Evolutionary conservation across 352 stramenopile genomes (phyloP).

Genomic region (Globisporangium cylindrosporum): DNA sequence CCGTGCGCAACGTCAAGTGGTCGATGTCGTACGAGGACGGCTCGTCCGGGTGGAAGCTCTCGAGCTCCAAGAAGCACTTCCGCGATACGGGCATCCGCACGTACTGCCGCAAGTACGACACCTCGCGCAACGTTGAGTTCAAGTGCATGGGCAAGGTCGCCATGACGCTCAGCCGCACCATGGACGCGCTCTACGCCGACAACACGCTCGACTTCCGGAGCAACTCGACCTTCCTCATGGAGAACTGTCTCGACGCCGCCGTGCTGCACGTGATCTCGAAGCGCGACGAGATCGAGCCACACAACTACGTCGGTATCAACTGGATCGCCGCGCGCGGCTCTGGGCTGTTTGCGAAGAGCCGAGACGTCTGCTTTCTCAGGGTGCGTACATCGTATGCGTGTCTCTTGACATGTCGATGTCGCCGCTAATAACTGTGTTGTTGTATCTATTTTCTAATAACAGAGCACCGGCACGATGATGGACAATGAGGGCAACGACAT

Average conservation of each 20-base stretch:
- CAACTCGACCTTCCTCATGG: conserved; percentile 52
- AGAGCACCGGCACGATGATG: conserved; percentile 46
- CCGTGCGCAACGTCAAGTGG: conserved; percentile 43
- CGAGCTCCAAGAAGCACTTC: conserved; percentile 65
- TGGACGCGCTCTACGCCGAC: conserved; percentile 62
- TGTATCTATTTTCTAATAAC: neutral
- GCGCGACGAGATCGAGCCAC: conserved; percentile 33
- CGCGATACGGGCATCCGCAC: conserved; percentile 61
- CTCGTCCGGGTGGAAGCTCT: conserved; percentile 61
- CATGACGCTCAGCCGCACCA: conserved; percentile 43
- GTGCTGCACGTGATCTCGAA: conserved; percentile 53
- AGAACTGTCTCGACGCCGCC: conserved; percentile 55
- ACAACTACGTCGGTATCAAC: conserved; percentile 68
- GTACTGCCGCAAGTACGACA: conserved; percentile 42
- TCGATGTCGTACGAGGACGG: conserved; percentile 62
- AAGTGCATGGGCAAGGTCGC: conserved; percentile 57
- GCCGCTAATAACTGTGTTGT: neutral
- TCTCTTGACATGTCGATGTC: neutral
- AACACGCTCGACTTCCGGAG: conserved; percentile 53
- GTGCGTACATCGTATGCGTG: conserved; percentile 13
- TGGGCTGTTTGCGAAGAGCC: conserved; percentile 56
- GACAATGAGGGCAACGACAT: conserved; percentile 44
- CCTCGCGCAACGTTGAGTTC: conserved; percentile 48
- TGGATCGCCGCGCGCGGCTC: conserved; percentile 46
- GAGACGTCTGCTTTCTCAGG: conserved; percentile 57